Conservation (phyloP, 2,329 filamentous ascomycete species). For the Penicillium sp. region DNA sequence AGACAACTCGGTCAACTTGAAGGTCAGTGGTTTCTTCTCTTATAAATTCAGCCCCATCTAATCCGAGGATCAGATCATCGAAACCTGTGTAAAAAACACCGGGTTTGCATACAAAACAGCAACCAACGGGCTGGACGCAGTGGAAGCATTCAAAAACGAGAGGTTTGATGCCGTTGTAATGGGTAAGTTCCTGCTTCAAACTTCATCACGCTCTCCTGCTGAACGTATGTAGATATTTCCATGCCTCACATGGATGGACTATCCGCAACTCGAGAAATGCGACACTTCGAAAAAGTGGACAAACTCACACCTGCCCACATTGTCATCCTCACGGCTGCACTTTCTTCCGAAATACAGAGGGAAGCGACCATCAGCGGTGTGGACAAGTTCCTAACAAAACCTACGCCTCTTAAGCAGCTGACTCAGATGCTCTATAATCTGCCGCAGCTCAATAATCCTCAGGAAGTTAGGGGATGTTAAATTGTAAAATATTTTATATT, state of each 20-base stretch:
- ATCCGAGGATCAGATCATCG: constrained; percentile 5
- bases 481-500: not conserved
- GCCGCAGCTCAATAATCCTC: not conserved
- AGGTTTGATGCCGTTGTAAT: constrained; percentile 23
- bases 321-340: constrained; percentile 27
- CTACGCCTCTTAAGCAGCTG: constrained; percentile 25
- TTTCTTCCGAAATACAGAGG: constrained; percentile 28
- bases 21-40: constrained; percentile 16
- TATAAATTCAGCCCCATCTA: not conserved
- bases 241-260: constrained; percentile 39
- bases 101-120: constrained; percentile 15
- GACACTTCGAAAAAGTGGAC: constrained; percentile 21
- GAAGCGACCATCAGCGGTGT: constrained; percentile 28
- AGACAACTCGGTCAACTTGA: constrained; percentile 42
- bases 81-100: constrained; percentile 15
- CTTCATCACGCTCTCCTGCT: not conserved
- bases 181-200: constrained; percentile 13
- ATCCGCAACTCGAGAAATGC: constrained; percentile 28
- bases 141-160: constrained; percentile 17
- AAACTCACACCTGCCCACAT: constrained; percentile 15
- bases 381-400: constrained; percentile 32
- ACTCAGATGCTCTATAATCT: constrained; percentile 11
- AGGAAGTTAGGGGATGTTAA: not conserved
- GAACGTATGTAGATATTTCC: constrained; percentile 27
- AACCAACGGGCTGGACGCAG: constrained; percentile 17